Percentiles rank a stretch among this genome's conserved stretches.
Conservation (phyloP, 2,329 filamentous ascomycete genomes). For the Hymenoscyphus infarciens region DNA sequence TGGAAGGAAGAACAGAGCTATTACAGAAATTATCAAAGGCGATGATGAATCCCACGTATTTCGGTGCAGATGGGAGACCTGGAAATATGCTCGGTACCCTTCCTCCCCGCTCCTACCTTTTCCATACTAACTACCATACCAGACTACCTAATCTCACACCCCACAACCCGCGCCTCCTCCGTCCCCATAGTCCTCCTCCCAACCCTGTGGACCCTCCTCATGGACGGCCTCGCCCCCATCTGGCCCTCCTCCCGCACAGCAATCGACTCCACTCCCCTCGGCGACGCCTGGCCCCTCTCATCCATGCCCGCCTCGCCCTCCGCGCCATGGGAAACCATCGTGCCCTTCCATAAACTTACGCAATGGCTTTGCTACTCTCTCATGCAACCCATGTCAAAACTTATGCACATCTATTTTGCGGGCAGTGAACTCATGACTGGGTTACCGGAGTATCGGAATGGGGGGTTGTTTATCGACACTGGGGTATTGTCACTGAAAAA, state of each 20-base stretch:
- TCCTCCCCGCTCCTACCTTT: not conserved
- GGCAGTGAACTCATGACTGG: conserved; percentile 81
- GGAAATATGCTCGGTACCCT: conserved; percentile 84
- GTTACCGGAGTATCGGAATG: conserved; percentile 88
- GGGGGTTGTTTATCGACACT: conserved; percentile 80
- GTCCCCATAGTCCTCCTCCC: conserved; percentile 83
- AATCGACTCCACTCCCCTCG: conserved; percentile 81
- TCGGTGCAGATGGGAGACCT: conserved; percentile 78
- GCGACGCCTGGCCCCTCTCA: conserved; percentile 90
- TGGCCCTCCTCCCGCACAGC: conserved; percentile 86
- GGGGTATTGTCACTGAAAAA: conserved; percentile 75
- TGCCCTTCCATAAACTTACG: conserved; percentile 90
- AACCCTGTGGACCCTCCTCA: conserved; percentile 85
- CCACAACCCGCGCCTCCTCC: conserved; percentile 82
- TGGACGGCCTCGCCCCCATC: conserved; percentile 80
- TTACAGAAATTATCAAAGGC: conserved; percentile 73
- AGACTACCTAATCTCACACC: conserved; percentile 93
- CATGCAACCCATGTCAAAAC: conserved; percentile 82
- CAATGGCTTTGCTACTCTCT: conserved; percentile 94
- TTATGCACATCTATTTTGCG: conserved; percentile 77
- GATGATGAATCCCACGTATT: conserved; percentile 75
- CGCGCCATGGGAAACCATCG: conserved; percentile 73
- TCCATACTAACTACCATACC: conserved; percentile 10
- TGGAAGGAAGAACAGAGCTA: conserved; percentile 80
- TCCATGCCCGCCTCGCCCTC: conserved; percentile 62